Evolutionary conservation across 2,329 filamentous ascomycete genomes (phyloP).

Genomic region (Rugonectria rugulosa): DNA sequence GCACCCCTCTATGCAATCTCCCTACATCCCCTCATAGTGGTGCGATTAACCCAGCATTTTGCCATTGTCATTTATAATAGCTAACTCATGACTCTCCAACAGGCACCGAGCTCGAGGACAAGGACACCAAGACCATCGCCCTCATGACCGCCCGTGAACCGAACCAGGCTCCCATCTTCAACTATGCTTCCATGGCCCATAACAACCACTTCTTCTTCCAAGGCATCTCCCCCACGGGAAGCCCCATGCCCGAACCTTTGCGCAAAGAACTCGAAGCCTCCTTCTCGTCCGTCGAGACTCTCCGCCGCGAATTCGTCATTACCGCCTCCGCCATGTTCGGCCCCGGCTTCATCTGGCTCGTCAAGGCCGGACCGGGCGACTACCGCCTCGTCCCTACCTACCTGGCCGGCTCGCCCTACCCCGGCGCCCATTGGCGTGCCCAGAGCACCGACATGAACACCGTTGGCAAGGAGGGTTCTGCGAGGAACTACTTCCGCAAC

Average conservation of each 20-base stretch:
- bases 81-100: slow-evolving; percentile 25
- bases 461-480: slow-evolving; percentile 49
- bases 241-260: slow-evolving; percentile 64
- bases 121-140: slow-evolving; percentile 71
- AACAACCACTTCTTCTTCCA: slow-evolving; percentile 90
- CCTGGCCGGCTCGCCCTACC: slow-evolving; percentile 87
- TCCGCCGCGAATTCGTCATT: slow-evolving; percentile 79
- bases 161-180: slow-evolving; percentile 81
- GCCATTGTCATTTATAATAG: neutral
- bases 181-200: slow-evolving; percentile 94
- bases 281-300: slow-evolving; percentile 85
- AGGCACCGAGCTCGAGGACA: slow-evolving; percentile 72
- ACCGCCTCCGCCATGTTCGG: slow-evolving; percentile 94
- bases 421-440: slow-evolving; percentile 81
- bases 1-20: neutral
- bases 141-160: slow-evolving; percentile 82
- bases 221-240: slow-evolving; percentile 53
- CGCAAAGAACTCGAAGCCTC: slow-evolving; percentile 67
- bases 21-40: neutral
- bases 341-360: slow-evolving; percentile 96
- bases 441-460: slow-evolving; percentile 76
- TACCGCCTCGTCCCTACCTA: slow-evolving; percentile 86
- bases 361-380: slow-evolving; percentile 61
- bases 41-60: slow-evolving; percentile 6
- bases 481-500: slow-evolving; percentile 50